phyloP scores from a whole-genome alignment of 108 stramenopile species.

The Fistulifera solaris region DNA sequence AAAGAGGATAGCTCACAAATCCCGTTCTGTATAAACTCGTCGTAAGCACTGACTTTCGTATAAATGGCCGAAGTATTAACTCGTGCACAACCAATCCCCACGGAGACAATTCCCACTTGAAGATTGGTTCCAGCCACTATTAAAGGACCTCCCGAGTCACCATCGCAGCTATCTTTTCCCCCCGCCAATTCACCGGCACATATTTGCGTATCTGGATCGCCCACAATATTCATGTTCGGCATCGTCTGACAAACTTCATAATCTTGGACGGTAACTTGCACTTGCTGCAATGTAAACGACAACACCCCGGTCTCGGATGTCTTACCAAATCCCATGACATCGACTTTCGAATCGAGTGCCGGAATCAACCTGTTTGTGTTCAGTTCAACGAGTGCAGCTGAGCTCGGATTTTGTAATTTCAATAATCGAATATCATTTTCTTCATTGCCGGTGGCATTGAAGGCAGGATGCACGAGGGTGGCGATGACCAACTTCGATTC shows the following conservation, averaged over 20 bases:
- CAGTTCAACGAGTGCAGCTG: neutral
- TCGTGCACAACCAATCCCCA: neutral
- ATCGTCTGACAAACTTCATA: neutral
- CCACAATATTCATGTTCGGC: neutral
- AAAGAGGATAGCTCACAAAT: no score
- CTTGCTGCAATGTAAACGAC: neutral
- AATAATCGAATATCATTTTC: no score
- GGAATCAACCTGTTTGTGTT: conserved; percentile 11
- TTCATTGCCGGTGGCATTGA: conserved; percentile 4
- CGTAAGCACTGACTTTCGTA: no score
- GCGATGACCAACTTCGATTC: neutral
- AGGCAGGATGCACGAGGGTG: conserved; percentile 22
- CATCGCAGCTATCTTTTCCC: neutral
- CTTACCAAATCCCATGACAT: neutral
- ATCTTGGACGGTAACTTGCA: neutral
- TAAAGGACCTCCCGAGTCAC: conserved; percentile 2
- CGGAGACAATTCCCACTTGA: neutral
- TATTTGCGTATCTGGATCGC: neutral
- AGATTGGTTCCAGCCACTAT: neutral
- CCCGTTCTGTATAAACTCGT: no score
- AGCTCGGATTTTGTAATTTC: no score
- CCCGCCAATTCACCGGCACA: neutral
- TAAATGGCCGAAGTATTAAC: conserved; percentile 18
- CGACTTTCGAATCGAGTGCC: no score
- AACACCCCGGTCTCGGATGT: neutral